These are phyloP conservation scores for Phlebiopsis gigantea DNA, from an alignment of 768 basidiomycete species.

Conservation along the genomic window DNA sequence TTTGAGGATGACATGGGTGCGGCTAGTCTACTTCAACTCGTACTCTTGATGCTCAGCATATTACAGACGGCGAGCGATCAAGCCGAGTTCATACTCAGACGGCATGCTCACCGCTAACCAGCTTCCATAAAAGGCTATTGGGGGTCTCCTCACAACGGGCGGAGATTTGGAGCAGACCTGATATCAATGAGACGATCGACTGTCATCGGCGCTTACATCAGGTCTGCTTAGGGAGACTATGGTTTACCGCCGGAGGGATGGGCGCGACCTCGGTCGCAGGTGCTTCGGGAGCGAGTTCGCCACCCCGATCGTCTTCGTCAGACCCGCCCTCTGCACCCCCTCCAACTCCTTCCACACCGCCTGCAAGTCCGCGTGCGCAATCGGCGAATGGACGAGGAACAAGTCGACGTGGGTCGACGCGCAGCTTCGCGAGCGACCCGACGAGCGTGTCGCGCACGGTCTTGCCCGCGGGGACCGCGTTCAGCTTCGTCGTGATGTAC, in stretches of 20 bases:
- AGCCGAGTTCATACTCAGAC: too few species aligned
- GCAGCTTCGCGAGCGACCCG: constrained; percentile 35
- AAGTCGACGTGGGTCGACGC: constrained; percentile 37
- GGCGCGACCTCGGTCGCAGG: constrained; percentile 37
- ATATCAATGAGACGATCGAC: too few species aligned
- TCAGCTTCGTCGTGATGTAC: constrained; percentile 41
- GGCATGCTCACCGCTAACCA: too few species aligned
- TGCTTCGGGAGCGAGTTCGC: constrained; percentile 46
- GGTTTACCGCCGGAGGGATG: constrained; percentile 47
- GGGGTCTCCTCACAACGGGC: too few species aligned
- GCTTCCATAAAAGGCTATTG: too few species aligned
- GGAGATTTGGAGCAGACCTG: too few species aligned
- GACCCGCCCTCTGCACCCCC: constrained; percentile 35
- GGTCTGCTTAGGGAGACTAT: constrained; percentile 26
- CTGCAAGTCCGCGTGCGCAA: constrained; percentile 22
- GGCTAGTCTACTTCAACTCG: too few species aligned
- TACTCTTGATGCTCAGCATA: too few species aligned
- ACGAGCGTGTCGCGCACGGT: constrained; percentile 33
- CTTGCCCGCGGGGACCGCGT: constrained; percentile 23
- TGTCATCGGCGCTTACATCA: too few species aligned
- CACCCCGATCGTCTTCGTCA: constrained; percentile 40
- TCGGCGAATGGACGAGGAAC: constrained; percentile 39
- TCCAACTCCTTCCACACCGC: constrained; percentile 41
- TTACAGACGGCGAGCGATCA: too few species aligned
- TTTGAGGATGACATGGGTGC: too few species aligned